These are phyloP conservation scores for Suillus clintonianus DNA, from an alignment of 768 basidiomycete genomes.

Conservation along the genomic window DNA sequence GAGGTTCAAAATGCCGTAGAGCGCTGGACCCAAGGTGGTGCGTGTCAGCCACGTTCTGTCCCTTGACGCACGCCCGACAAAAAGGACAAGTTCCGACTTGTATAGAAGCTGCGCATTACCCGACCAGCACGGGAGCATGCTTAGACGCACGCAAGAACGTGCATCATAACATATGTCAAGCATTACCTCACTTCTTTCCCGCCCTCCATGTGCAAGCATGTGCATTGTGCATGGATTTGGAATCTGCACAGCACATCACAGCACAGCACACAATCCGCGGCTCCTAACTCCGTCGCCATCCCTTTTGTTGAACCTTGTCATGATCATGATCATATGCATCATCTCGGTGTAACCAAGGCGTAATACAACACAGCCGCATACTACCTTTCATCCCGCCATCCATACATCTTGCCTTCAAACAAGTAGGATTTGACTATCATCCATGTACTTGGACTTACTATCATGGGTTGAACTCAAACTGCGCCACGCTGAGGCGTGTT, in stretches of 20 bases:
- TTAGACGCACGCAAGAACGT: not conserved
- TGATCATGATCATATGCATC: not conserved
- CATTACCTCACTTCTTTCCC: too few species aligned
- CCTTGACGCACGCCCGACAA: not conserved
- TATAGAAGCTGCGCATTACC: not conserved
- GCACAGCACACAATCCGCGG: not conserved
- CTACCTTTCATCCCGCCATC: not conserved
- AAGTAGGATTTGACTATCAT: not conserved
- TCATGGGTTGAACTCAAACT: not conserved
- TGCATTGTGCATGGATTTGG: too few species aligned
- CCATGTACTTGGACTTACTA: too few species aligned
- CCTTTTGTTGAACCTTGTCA: not conserved
- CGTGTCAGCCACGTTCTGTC: not conserved
- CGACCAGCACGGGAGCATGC: not conserved
- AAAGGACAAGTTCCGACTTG: not conserved
- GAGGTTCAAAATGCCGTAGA: not conserved
- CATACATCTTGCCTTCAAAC: not conserved
- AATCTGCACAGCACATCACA: not conserved
- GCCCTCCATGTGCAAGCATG: too few species aligned
- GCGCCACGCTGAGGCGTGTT: not conserved
- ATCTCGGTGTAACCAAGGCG: slow-evolving; percentile 1
- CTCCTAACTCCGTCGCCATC: not conserved
- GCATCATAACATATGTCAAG: too few species aligned
- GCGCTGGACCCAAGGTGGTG: not conserved
- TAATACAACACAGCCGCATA: not conserved